phyloP scores from a whole-genome alignment of 352 stramenopile genomes.

The Phytophthora tubulina region DNA sequence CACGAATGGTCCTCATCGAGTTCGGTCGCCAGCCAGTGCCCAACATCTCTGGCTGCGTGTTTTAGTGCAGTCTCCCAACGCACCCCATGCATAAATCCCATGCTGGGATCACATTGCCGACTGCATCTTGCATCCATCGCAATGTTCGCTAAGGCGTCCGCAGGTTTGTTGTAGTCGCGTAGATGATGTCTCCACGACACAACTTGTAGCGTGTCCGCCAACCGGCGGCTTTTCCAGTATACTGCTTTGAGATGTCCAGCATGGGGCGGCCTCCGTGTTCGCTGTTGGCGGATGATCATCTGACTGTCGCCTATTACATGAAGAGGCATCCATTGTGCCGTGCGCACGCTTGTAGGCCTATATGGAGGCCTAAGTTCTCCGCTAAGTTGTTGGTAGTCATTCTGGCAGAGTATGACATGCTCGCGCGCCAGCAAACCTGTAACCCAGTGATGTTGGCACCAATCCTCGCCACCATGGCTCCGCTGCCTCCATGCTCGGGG shows the following conservation, averaged over 20 bases:
- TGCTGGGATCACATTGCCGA: neutral
- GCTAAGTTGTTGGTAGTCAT: slow-evolving; percentile 8
- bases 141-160: neutral
- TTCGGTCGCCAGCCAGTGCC: neutral
- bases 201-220: neutral
- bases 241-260: neutral
- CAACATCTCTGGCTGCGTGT: neutral
- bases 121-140: neutral
- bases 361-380: neutral
- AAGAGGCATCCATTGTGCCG: neutral
- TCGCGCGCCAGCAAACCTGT: neutral
- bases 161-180: slow-evolving; percentile 1
- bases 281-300: neutral
- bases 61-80: neutral
- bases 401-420: slow-evolving; percentile 1
- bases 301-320: slow-evolving; percentile 7
- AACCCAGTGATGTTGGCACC: too few species aligned
- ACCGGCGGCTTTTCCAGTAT: neutral
- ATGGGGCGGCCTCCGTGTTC: neutral
- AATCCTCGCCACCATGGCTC: neutral
- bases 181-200: slow-evolving; percentile 1
- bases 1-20: neutral
- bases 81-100: too few species aligned
- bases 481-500: neutral
- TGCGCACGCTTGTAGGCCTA: neutral